Evolutionary conservation across 371 early-diverging fungal species (phyloP).

Genomic region (Mortierella polycephala): DNA sequence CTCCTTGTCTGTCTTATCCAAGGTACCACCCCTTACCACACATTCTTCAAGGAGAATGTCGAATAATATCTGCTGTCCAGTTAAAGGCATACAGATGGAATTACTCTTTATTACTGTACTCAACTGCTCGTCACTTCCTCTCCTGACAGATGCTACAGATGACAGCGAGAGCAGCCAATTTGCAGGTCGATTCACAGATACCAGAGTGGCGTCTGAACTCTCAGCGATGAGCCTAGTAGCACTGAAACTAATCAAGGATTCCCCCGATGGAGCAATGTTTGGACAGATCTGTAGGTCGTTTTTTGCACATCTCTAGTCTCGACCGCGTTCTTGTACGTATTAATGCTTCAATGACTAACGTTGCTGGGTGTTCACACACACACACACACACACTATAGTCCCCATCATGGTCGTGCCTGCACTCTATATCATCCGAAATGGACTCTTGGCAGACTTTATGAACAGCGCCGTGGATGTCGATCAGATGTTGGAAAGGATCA

Average conservation of each 20-base stretch:
- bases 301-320: not conserved
- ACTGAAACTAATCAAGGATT: constrained; percentile 33
- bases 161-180: not conserved
- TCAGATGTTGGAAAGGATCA: constrained; percentile 44
- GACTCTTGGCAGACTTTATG: constrained; percentile 47
- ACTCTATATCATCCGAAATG: constrained; percentile 46
- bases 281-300: constrained; percentile 49
- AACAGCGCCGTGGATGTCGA: constrained; percentile 28
- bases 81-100: too few species aligned
- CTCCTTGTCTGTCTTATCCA: constrained; percentile 49
- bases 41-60: not conserved
- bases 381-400: constrained; percentile 25
- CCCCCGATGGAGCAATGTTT: constrained; percentile 48
- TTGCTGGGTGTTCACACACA: not conserved
- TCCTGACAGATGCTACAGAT: not conserved
- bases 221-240: constrained; percentile 19
- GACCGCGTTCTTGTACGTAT: too few species aligned
- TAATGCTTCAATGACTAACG: not conserved
- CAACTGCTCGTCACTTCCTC: not conserved
- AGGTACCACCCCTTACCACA: constrained; percentile 9
- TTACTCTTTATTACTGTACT: too few species aligned
- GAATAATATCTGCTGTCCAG: too few species aligned
- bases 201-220: constrained; percentile 10
- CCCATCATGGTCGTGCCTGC: constrained; percentile 48
- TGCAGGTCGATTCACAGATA: not conserved